Base-by-base conservation (phyloP, 768 basidiomycete genomes). In the Suillus spraguei region DNA sequence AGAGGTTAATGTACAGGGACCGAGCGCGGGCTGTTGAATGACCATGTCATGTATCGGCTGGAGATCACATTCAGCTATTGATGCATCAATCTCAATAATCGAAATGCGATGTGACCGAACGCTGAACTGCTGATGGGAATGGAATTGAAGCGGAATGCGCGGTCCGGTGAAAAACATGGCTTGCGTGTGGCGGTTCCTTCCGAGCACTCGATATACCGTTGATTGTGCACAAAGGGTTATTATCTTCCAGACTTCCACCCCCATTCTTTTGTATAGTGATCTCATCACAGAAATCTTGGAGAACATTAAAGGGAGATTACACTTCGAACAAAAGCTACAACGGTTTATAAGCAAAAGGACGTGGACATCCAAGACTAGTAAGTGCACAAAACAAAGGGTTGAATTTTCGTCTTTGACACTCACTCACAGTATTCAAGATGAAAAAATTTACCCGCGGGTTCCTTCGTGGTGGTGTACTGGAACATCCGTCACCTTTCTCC, bases 401-500 rank as follows among this genome's bases (percentile, higher is more conserved):
- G 46, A 47, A 14, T 22, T n/a, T 5, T 47, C 13, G 46, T n/a
- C 46, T 47, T 14, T 13, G 22, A 47, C 11, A 22, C 46, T 22
- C 46, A 47, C 46, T 13, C 5, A 47, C 3, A 22, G 13, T 47
- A 47, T 47, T 47, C 24, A 56, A 24, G 22, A 56, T 22, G 14
- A 11, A 54, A 28, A 28, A 28, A 28, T n/a, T n/a, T 2, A 4
- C 64, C 67, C 11, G 49, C 63, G 5, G 73, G 67, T 59, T 75
- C 74, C 20, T 75, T 64, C 22, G 66, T 59, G 36, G 75, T 72
- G 47, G 74, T 64, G 42, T 74, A 77, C 60, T 75, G 72, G 63
- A 75, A 75, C 38, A 38, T 49, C 70, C 70, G 72, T 56, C 24
- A 50, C 28, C 54, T 56, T 44, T 61, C 64, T 5, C 63, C 50